Evolutionary conservation across 257 asterid species (phyloP).

Genomic region (Ballota nigra): DNA sequence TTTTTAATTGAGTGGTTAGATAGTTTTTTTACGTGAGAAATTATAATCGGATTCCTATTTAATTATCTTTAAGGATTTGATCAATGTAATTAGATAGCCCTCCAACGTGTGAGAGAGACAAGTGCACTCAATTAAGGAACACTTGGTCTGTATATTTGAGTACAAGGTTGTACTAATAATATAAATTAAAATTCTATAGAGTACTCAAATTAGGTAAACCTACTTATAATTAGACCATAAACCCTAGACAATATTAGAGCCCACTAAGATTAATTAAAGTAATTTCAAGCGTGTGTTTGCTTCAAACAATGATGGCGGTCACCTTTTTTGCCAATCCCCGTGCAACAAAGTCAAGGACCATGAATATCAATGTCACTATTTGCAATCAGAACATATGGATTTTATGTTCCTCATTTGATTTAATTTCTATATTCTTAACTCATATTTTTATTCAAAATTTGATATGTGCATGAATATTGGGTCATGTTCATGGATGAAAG

Average conservation of each 20-base stretch:
- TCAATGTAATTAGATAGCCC: background rate
- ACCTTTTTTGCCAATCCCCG: constrained; percentile 36
- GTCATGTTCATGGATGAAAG: too few relatives aligned
- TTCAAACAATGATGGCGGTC: constrained; percentile 26
- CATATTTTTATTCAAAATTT: background rate
- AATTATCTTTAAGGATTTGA: background rate
- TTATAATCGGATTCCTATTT: too few relatives aligned
- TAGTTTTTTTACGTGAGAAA: too few relatives aligned
- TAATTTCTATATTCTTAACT: background rate
- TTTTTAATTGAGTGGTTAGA: too few relatives aligned
- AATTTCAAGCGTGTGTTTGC: constrained; percentile 43
- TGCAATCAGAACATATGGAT: constrained; percentile 10
- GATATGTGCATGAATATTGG: too few relatives aligned
- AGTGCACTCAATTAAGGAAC: constrained; percentile 41
- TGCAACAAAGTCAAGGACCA: constrained; percentile 33
- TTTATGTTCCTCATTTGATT: constrained; percentile 24
- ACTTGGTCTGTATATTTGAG: constrained; percentile 36
- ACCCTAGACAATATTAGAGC: constrained; percentile 23
- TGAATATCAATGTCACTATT: constrained; percentile 25
- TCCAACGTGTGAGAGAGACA: constrained; percentile 26
- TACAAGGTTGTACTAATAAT: constrained; percentile 26
- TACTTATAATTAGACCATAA: constrained; percentile 29
- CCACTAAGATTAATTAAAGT: constrained; percentile 25
- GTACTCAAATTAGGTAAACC: constrained; percentile 37
- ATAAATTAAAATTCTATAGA: constrained; percentile 4